A percentile compares a stretch with the other conserved stretches of the same genome.
Evolutionary conservation across 176 grass and related monocot species (phyloP).

Genomic region (Chloris gayana): DNA sequence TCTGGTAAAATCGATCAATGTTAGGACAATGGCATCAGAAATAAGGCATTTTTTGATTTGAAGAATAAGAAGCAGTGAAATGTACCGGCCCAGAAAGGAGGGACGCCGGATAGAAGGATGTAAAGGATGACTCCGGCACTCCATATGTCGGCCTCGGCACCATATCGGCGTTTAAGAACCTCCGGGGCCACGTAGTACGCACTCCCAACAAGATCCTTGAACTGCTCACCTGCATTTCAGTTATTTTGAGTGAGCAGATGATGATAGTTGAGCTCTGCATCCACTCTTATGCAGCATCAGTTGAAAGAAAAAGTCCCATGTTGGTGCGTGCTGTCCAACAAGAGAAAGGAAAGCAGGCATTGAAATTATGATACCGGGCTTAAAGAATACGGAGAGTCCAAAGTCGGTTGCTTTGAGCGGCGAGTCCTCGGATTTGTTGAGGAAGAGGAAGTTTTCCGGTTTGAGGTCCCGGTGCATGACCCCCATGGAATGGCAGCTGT

Average conservation of each 20-base stretch:
- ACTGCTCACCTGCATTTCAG: conserved; percentile 40
- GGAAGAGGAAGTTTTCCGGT: conserved; percentile 55
- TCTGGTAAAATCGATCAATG: conserved; percentile 32
- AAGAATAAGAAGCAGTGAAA: not conserved
- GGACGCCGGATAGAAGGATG: conserved; percentile 65
- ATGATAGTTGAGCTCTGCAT: not conserved
- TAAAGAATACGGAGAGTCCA: conserved; percentile 93
- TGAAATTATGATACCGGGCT: conserved; percentile 50
- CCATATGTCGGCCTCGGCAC: conserved; percentile 62
- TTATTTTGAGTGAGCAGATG: not conserved
- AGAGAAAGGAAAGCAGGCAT: conserved; percentile 22
- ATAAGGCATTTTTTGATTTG: not conserved
- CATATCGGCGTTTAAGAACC: conserved; percentile 50
- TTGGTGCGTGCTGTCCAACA: too few relatives aligned
- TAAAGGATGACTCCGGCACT: conserved; percentile 70
- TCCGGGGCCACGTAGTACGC: conserved; percentile 74
- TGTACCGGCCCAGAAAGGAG: conserved; percentile 50
- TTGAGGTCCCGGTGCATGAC: conserved; percentile 57
- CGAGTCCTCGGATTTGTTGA: conserved; percentile 49
- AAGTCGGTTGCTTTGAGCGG: conserved; percentile 98
- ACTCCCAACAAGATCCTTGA: conserved; percentile 59
- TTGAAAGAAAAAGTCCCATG: too few relatives aligned
- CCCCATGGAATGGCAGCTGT: conserved; percentile 47
- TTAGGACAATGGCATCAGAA: not conserved
- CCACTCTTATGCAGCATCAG: not conserved